A percentile compares a stretch with the other conserved stretches of the same genome.
Evolutionary conservation across 2,329 filamentous ascomycete genomes (phyloP).

Genomic region (Paecilomyces niveus): DNA sequence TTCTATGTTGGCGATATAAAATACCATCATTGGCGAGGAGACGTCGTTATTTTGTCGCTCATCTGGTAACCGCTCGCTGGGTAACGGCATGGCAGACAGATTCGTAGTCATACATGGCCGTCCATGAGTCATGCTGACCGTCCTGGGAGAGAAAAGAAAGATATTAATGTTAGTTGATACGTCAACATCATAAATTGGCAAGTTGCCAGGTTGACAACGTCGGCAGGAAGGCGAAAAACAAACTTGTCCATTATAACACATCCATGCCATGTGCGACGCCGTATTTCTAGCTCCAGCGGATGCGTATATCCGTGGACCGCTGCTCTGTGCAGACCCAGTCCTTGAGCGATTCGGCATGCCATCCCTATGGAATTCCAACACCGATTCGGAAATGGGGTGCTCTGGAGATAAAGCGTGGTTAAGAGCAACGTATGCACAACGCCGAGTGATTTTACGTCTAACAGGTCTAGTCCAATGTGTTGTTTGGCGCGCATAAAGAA

Average conservation of each 20-base stretch:
- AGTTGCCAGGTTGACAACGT: too few species aligned
- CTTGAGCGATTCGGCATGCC: slow-evolving; percentile 28
- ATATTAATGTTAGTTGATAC: slow-evolving; percentile 4
- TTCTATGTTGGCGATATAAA: too few species aligned
- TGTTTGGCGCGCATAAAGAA: slow-evolving; percentile 19
- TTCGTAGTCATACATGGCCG: slow-evolving; percentile 14
- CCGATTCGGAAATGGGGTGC: slow-evolving; percentile 26
- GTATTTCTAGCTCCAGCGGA: slow-evolving; percentile 22
- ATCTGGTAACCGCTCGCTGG: neutral
- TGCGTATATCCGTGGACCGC: slow-evolving; percentile 3
- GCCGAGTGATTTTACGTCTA: slow-evolving; percentile 22
- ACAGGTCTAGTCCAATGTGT: slow-evolving; percentile 19
- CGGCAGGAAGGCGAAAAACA: too few species aligned
- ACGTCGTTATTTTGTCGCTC: too few species aligned
- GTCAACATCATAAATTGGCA: too few species aligned
- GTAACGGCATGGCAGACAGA: slow-evolving; percentile 4
- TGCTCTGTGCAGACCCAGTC: slow-evolving; percentile 28
- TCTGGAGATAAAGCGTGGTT: slow-evolving; percentile 26
- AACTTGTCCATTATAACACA: slow-evolving; percentile 24
- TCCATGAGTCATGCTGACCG: slow-evolving; percentile 21
- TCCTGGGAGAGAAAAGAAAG: slow-evolving; percentile 10
- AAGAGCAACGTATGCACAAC: slow-evolving; percentile 31
- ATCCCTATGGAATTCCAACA: slow-evolving; percentile 33
- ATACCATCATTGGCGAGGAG: too few species aligned
- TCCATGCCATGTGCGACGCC: slow-evolving; percentile 22